Evolutionary conservation across 176 grass and related monocot genomes (phyloP), one percentile per base, ranked within the genome.

Genomic region (Pontederia paniculata): DNA sequence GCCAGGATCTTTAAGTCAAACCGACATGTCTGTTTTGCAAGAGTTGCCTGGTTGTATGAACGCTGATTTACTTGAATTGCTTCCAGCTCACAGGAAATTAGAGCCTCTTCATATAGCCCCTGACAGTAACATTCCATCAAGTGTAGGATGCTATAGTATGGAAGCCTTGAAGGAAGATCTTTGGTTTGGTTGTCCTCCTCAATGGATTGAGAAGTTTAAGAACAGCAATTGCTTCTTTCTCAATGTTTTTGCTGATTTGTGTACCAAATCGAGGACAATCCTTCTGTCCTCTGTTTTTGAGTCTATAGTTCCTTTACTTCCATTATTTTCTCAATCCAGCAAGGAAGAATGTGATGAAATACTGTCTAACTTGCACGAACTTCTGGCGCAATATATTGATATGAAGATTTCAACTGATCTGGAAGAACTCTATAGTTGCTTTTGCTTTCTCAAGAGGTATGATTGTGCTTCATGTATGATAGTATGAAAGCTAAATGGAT

Each of bases 351-450:
- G 73, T 83, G 73, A 76, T 52, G 74, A 71, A 47, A 43, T 66
- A 9, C 50, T 79, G 23, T 71, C 57, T 12, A 28, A 45, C 14
- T 76, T 86, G 13, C 80, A 58, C 14, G 59, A 73, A 49, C 54
- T 83, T 83, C 52, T 89, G 65, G 69, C 28, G 41, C 71, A 81
- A 56, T 89, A 96, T 86, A 74, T 84, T 74, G 62, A 78, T 18
- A 58, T 73, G 48, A 96, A 89, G 68, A 74, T 97, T 69, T 79
- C 76, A 55, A 73, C 47, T 68, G 86, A 97, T 73, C 81, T 97
- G 20, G 91, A 97, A 81, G 91, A 97, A 69, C 77, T 97, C 52
- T 75, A 97, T 48, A 84, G 66, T 72, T 97, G 91, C 65, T 97
- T 97, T 79, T 64, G 83, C 50, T 68, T 90, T 78, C 44, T 97